These are phyloP conservation scores for Hortaea werneckii DNA, from an alignment of 2,329 filamentous ascomycete genomes.

Conservation along the genomic window DNA sequence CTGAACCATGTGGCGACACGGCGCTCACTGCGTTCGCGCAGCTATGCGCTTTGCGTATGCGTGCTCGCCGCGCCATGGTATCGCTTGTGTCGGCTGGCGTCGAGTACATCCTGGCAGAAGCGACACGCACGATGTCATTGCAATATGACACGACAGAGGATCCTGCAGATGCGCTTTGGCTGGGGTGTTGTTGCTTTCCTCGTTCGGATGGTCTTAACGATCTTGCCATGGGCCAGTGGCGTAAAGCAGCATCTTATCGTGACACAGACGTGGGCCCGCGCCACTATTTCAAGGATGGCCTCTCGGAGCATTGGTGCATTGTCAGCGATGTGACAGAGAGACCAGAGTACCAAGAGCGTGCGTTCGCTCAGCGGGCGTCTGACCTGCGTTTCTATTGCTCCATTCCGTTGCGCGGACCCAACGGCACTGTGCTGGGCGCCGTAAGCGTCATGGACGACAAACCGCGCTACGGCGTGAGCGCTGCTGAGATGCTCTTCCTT, in stretches of 20 bases:
- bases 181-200: conserved; percentile 19
- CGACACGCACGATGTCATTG: conserved; percentile 37
- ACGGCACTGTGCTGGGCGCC: conserved; percentile 48
- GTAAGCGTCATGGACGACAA: conserved; percentile 50
- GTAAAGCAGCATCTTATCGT: conserved; percentile 17
- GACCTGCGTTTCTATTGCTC: conserved; percentile 40
- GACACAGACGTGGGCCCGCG: conserved; percentile 3
- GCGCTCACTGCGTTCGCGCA: conserved; percentile 40
- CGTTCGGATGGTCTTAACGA: conserved; percentile 24
- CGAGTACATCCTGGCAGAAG: conserved; percentile 45
- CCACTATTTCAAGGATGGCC: conserved; percentile 16
- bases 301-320: conserved; percentile 14
- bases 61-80: conserved; percentile 40
- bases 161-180: conserved; percentile 22
- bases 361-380: conserved; percentile 13
- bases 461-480: conserved; percentile 43
- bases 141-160: conserved; percentile 21
- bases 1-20: not conserved
- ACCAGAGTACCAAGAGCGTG: not conserved
- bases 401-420: conserved; percentile 51
- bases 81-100: conserved; percentile 37
- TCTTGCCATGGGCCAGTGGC: conserved; percentile 16
- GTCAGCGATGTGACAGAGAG: conserved; percentile 14
- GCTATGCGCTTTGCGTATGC: conserved; percentile 39
- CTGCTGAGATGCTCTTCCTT: conserved; percentile 44